Percentiles rank a stretch among this genome's conserved stretches.
Conservation (phyloP, 2,329 filamentous ascomycete genomes). For the Penicillium hordei region DNA sequence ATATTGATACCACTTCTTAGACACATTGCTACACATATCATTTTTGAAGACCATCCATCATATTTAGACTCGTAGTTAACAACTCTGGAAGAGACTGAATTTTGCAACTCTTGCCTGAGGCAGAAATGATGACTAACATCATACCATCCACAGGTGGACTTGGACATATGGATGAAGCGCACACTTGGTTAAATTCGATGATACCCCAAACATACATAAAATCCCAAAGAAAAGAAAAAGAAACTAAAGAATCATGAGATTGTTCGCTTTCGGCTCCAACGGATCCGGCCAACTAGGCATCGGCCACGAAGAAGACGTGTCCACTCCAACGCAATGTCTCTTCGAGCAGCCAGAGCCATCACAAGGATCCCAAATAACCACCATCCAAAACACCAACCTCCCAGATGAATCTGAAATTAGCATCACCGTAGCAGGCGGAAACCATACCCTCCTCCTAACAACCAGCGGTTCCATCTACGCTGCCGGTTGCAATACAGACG, state of each 20-base stretch:
- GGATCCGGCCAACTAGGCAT: constrained; percentile 73
- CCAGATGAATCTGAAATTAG: constrained; percentile 15
- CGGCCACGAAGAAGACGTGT: constrained; percentile 69
- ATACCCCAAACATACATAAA: background rate
- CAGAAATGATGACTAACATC: constrained; percentile 4
- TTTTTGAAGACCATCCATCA: background rate
- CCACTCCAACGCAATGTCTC: constrained; percentile 61
- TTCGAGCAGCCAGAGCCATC: constrained; percentile 44
- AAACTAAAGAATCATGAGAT: constrained; percentile 29
- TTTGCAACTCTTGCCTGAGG: background rate
- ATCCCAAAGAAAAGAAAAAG: background rate
- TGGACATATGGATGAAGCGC: background rate
- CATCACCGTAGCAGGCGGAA: constrained; percentile 67
- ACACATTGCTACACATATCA: background rate
- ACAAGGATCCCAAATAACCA: constrained; percentile 18
- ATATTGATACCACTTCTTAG: constrained; percentile 23
- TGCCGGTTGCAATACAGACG: constrained; percentile 60
- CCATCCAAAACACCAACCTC: background rate
- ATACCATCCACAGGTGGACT: background rate
- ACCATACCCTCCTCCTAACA: constrained; percentile 78
- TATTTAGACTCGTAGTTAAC: background rate
- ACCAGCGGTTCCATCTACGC: constrained; percentile 60
- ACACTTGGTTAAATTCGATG: background rate
- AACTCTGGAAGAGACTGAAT: background rate
- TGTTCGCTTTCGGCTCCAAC: constrained; percentile 74